Evolutionary conservation across 805 yeast species (phyloP).

Genomic region (Nakazawaea ambrosiae): DNA sequence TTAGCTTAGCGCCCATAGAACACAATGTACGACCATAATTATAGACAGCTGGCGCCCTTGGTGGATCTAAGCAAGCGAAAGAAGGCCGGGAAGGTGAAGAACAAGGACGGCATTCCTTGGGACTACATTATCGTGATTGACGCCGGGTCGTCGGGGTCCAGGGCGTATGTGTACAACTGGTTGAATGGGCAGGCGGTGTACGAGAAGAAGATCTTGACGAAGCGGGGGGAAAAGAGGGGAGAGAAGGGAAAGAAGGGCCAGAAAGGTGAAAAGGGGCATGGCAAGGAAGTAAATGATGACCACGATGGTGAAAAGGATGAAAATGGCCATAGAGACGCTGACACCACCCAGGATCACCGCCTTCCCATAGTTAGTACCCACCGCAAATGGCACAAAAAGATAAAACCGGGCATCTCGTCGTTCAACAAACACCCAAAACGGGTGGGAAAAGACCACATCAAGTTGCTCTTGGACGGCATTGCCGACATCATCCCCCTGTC

Average conservation of each 20-base stretch:
- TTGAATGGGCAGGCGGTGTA: slow-evolving; percentile 27
- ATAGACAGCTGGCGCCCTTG: too few relatives aligned
- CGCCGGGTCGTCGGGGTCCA: slow-evolving; percentile 60
- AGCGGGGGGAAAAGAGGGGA: slow-evolving; percentile 17
- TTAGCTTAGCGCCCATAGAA: too few relatives aligned
- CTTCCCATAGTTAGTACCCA: slow-evolving; percentile 28
- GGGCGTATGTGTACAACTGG: slow-evolving; percentile 58
- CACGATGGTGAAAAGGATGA: slow-evolving; percentile 8
- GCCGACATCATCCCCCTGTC: slow-evolving; percentile 48
- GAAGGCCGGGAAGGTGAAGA: too few relatives aligned
- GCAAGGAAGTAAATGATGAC: slow-evolving; percentile 13
- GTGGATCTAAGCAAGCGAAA: too few relatives aligned
- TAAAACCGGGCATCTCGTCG: slow-evolving; percentile 52
- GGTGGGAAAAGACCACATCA: slow-evolving; percentile 45
- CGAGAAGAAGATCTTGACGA: slow-evolving; percentile 20
- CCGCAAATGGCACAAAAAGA: slow-evolving; percentile 41
- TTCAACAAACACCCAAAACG: slow-evolving; percentile 40
- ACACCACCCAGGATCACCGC: background rate
- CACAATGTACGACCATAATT: too few relatives aligned
- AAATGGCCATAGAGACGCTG: background rate
- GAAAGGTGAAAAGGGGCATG: slow-evolving; percentile 11
- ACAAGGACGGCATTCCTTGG: slow-evolving; percentile 37
- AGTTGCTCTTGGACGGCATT: slow-evolving; percentile 40
- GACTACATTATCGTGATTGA: slow-evolving; percentile 58
- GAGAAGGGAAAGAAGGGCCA: slow-evolving; percentile 1